These are phyloP conservation scores for Ceratocystis ficicola DNA, from an alignment of 2,329 filamentous ascomycete genomes.

Conservation along the genomic window DNA sequence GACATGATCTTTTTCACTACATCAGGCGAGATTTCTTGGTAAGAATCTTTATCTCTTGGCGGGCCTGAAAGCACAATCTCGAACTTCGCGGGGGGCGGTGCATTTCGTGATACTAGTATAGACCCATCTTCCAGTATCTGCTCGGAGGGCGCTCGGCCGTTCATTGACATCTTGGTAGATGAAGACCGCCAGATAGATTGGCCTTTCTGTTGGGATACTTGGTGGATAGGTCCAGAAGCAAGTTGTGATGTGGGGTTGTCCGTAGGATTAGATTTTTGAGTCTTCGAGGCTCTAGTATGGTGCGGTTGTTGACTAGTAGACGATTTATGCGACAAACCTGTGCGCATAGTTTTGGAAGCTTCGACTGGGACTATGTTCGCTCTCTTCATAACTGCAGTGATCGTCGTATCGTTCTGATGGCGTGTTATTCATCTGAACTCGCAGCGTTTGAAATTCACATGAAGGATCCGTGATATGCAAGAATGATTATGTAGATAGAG, in stretches of 20 bases:
- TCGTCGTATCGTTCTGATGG: no score
- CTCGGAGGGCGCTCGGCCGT: not conserved
- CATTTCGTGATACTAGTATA: conserved; percentile 1
- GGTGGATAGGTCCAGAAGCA: not conserved
- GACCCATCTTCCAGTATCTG: not conserved
- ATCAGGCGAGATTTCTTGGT: conserved; percentile 29
- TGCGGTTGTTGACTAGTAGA: not conserved
- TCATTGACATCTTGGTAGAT: not conserved
- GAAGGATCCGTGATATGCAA: not conserved
- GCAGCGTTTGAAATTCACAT: no score
- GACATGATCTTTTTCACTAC: conserved; percentile 31
- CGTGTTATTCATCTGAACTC: no score
- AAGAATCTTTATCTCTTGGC: conserved; percentile 24
- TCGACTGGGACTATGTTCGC: not conserved
- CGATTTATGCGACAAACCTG: not conserved
- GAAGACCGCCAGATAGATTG: not conserved
- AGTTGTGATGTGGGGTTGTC: not conserved
- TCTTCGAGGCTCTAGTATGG: not conserved
- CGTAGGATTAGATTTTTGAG: not conserved
- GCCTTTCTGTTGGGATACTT: not conserved
- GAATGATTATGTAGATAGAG: not conserved
- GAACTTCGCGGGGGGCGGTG: conserved; percentile 10
- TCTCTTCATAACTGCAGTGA: no score
- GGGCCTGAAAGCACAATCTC: conserved; percentile 20
- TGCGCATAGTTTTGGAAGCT: not conserved